Evolutionary conservation across 805 yeast species (phyloP), one percentile per base, ranked within the genome.

Genomic region (Cyberlindnera euphorbiae): DNA sequence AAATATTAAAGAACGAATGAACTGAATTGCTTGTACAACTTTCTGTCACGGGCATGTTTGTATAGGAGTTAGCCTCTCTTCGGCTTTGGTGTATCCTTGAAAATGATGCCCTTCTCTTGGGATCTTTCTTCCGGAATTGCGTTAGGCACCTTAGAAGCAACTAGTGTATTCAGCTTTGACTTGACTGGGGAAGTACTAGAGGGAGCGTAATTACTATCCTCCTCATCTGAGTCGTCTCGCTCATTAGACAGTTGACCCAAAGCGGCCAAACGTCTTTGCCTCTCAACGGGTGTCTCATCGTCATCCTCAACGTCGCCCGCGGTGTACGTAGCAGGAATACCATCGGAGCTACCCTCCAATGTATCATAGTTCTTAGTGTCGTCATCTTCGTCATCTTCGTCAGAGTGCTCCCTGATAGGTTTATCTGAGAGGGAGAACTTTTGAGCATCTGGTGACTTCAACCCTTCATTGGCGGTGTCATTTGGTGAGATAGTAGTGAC

Each of bases 171-270:
- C 21, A 39, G 32, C 31, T 37, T 36, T 8, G 44, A 35, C 18
- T 24, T 41, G 4, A 24, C 15, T 4, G 32, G 3, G 3, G 27
- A n/a, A 6, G 13, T 24, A n/a, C n/a, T n/a, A n/a, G n/a, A n/a
- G 14, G 36, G 32, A 12, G 12, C 4, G 62, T 65, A 7, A 60
- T 50, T 16, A 58, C 53, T 30, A 59, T 56, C 56, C 7, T 49
- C 60, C n/a, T 51, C 62, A 33, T 56, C 58, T 22, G 42, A 47
- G 8, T 39, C 45, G n/a, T 47, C 59, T 15, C 47, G 47, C 2
- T 42, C 59, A 4, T 52, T 55, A 14, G 30, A n/a, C 13, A 39
- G n/a, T 19, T 42, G 42, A 11, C 49, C 49, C 33, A 45, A 23
- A 10, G 49, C 49, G 4, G 45, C 46, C 4, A 45, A 41, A 45